Conservation (phyloP, 805 yeast species). For the Yamadazyma kitorensis region DNA sequence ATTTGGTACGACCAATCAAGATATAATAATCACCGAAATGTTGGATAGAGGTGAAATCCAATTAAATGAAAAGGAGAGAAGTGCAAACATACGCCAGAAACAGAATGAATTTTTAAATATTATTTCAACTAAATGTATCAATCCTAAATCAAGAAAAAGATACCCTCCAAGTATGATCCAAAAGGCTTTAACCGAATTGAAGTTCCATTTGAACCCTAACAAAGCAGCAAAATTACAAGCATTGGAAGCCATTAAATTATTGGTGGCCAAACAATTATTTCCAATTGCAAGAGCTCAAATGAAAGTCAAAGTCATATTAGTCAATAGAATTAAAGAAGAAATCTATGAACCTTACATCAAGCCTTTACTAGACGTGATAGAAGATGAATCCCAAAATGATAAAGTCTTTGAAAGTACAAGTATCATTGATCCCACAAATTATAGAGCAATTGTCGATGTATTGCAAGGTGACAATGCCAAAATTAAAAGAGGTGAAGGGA, state of each 20-base stretch:
- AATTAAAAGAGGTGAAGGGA: conserved; percentile 54
- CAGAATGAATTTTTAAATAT: conserved; percentile 81
- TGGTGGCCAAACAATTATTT: conserved; percentile 75
- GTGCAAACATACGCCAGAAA: conserved; percentile 65
- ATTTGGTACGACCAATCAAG: conserved; percentile 74
- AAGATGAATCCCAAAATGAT: conserved; percentile 50
- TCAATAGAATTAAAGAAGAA: conserved; percentile 49
- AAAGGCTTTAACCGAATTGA: conserved; percentile 74
- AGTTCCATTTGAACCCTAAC: conserved; percentile 71
- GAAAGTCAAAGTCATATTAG: conserved; percentile 70
- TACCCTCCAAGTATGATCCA: conserved; percentile 95
- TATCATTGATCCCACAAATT: conserved; percentile 82
- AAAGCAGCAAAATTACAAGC: conserved; percentile 87
- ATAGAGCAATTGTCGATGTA: conserved; percentile 64
- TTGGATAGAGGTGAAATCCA: conserved; percentile 91
- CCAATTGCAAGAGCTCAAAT: conserved; percentile 94
- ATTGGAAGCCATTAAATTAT: conserved; percentile 78
- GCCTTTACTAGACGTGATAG: conserved; percentile 35
- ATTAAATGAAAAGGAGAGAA: conserved; percentile 89
- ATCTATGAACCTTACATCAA: conserved; percentile 30
- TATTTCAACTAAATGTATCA: conserved; percentile 85
- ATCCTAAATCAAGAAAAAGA: conserved; percentile 84
- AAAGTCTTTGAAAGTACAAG: conserved; percentile 46
- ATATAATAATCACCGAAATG: conserved; percentile 76
- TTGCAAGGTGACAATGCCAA: conserved; percentile 47